These are phyloP conservation scores for Orbilia brochopaga DNA, from an alignment of 2,329 filamentous ascomycete genomes.

Conservation along the genomic window DNA sequence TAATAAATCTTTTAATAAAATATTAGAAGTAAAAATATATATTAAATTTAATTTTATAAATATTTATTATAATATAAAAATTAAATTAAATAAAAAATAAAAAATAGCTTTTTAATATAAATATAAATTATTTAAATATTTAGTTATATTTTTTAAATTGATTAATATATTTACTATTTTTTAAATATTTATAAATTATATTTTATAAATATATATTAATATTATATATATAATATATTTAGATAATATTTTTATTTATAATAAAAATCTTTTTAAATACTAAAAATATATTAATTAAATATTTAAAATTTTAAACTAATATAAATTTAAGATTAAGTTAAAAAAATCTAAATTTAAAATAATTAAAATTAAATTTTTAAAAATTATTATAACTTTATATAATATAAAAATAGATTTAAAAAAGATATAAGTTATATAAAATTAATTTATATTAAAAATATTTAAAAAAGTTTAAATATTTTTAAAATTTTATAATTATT, in stretches of 20 bases:
- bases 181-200: conserved; percentile 26
- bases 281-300: conserved; percentile 20
- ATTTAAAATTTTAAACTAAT: neutral
- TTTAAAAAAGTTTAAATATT: conserved; percentile 1
- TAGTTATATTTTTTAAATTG: conserved; percentile 31
- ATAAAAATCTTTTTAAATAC: conserved; percentile 4
- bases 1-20: conserved; percentile 9
- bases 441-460: conserved; percentile 1
- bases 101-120: neutral
- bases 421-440: neutral
- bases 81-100: neutral
- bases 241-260: conserved; percentile 36
- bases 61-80: conserved; percentile 13
- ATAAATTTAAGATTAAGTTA: too few relatives aligned
- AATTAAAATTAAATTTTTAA: conserved; percentile 5
- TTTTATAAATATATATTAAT: conserved; percentile 13
- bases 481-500: conserved; percentile 5
- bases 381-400: conserved; percentile 3
- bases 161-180: conserved; percentile 27
- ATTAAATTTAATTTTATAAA: conserved; percentile 12
- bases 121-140: conserved; percentile 14
- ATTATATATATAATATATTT: conserved; percentile 28
- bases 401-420: neutral
- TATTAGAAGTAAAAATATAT: conserved; percentile 7
- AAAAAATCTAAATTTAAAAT: conserved; percentile 5